A percentile compares a stretch with the other conserved stretches of the same genome.
These are phyloP conservation scores for Lipomyces starkeyi DNA, from an alignment of 805 yeast genomes.

Conservation along the genomic window DNA sequence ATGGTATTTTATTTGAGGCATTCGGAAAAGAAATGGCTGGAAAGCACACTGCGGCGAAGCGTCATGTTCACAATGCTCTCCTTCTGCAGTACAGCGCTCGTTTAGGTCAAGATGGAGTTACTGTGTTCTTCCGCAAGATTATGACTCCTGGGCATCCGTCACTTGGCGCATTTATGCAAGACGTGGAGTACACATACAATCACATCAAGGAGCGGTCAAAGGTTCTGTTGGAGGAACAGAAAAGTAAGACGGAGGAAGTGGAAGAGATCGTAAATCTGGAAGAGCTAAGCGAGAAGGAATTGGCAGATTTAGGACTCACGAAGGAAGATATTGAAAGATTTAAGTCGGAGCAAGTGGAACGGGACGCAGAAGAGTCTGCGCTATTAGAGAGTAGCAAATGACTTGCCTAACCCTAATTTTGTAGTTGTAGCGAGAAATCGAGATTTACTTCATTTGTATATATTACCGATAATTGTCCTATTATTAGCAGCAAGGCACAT, in stretches of 20 bases:
- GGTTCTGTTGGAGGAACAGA: slow-evolving; percentile 62
- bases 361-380: slow-evolving; percentile 22
- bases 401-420: background rate
- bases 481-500: background rate
- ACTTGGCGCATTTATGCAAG: slow-evolving; percentile 68
- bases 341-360: slow-evolving; percentile 29
- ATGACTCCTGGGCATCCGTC: slow-evolving; percentile 65
- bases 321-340: slow-evolving; percentile 31
- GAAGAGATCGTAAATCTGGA: slow-evolving; percentile 50
- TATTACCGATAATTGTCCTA: background rate
- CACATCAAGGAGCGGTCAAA: slow-evolving; percentile 82
- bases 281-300: slow-evolving; percentile 26
- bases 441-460: background rate
- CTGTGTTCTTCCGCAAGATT: slow-evolving; percentile 70
- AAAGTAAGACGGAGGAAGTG: slow-evolving; percentile 44
- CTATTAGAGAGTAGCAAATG: background rate
- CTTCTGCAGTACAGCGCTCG: slow-evolving; percentile 70
- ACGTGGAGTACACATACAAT: slow-evolving; percentile 71
- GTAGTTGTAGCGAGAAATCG: background rate
- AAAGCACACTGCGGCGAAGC: slow-evolving; percentile 59
- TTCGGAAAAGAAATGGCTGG: slow-evolving; percentile 80
- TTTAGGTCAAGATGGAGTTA: slow-evolving; percentile 57
- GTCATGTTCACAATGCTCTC: slow-evolving; percentile 79
- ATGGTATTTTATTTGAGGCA: slow-evolving; percentile 89
- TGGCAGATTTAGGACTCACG: slow-evolving; percentile 31